phyloP scores from a whole-genome alignment of 306 rosid genomes.

The Calophaca sinica region DNA sequence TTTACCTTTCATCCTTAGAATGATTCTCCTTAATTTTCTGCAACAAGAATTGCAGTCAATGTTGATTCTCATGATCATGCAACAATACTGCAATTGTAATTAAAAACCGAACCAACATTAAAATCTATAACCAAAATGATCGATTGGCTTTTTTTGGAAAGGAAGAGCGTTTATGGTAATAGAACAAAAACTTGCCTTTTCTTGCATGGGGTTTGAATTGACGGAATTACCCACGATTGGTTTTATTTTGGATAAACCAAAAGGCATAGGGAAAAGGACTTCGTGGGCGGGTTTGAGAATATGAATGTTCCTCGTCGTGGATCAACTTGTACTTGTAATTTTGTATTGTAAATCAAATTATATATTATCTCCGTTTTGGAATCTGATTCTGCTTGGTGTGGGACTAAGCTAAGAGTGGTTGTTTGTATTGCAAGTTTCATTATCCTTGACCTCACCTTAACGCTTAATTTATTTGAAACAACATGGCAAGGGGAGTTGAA shows the following conservation, averaged over 20 bases:
- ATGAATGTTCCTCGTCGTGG: conserved; percentile 41
- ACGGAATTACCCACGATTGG: conserved; percentile 45
- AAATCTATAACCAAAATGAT: conserved; percentile 18
- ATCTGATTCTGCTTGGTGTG: conserved; percentile 54
- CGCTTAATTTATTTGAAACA: conserved; percentile 40
- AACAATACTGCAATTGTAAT: conserved; percentile 62
- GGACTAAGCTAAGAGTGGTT: conserved; percentile 35
- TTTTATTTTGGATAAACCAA: conserved; percentile 42
- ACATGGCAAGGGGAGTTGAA: conserved; percentile 50
- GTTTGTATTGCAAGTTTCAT: conserved; percentile 32
- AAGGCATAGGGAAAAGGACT: conserved; percentile 46
- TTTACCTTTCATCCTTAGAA: conserved; percentile 76
- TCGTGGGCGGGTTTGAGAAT: conserved; percentile 42
- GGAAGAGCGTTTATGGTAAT: not conserved
- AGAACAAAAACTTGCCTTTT: conserved; percentile 65
- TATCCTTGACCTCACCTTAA: conserved; percentile 61
- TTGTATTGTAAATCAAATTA: conserved; percentile 5
- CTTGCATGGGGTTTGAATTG: conserved; percentile 55
- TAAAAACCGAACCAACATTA: conserved; percentile 27
- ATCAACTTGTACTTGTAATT: conserved; percentile 39
- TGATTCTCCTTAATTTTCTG: conserved; percentile 65
- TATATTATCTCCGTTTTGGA: conserved; percentile 50
- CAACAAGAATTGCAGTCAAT: conserved; percentile 79
- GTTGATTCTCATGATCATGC: conserved; percentile 76
- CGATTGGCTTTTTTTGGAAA: not conserved